A percentile compares a stretch with the other conserved stretches of the same genome.
These are phyloP conservation scores for Candida golubevii DNA, from an alignment of 805 yeast species.

Conservation along the genomic window DNA sequence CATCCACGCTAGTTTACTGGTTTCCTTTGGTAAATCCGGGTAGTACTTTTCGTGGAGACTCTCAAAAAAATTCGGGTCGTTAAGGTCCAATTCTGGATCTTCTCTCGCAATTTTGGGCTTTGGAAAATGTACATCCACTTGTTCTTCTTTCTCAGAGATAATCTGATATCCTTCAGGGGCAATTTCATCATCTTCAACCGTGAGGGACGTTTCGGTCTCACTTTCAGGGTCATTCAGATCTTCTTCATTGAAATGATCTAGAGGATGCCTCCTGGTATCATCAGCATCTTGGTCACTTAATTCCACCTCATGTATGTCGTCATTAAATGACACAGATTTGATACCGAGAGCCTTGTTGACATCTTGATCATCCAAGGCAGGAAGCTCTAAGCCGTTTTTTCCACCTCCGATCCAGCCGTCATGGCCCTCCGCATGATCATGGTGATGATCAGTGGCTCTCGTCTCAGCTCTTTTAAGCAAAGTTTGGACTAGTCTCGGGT, in stretches of 20 bases:
- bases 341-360: conserved; percentile 37
- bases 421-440: conserved; percentile 36
- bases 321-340: conserved; percentile 16
- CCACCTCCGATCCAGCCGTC: conserved; percentile 41
- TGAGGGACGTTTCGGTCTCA: conserved; percentile 12
- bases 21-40: conserved; percentile 85
- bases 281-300: conserved; percentile 7
- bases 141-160: conserved; percentile 35
- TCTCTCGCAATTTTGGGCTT: conserved; percentile 38
- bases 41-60: conserved; percentile 80
- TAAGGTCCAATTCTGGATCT: conserved; percentile 47
- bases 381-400: conserved; percentile 32
- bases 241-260: conserved; percentile 18
- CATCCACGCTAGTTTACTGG: conserved; percentile 90
- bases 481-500: conserved; percentile 62
- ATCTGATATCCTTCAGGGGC: conserved; percentile 42
- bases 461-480: conserved; percentile 54
- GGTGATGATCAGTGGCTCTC: conserved; percentile 29
- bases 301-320: conserved; percentile 3
- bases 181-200: conserved; percentile 38
- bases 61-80: conserved; percentile 75
- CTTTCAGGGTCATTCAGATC: conserved; percentile 29
- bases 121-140: conserved; percentile 59
- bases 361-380: conserved; percentile 32
- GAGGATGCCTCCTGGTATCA: conserved; percentile 6